Evolutionary conservation across 176 grass and related monocot genomes (phyloP).

Genomic region (Echinochloa phyllopogon): DNA sequence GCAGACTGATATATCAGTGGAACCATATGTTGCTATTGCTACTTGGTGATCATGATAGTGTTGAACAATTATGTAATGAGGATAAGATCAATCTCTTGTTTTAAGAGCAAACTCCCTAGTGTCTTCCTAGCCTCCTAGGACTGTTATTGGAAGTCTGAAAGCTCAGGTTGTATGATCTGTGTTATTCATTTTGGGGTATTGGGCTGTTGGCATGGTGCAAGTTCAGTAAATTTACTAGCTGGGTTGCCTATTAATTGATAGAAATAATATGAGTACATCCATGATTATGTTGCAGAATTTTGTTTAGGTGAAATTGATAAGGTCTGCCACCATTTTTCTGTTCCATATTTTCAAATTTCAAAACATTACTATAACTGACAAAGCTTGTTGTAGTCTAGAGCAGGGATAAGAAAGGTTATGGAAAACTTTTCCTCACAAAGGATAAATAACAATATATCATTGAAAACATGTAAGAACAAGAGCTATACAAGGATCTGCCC

Average conservation of each 20-base stretch:
- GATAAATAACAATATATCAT: not conserved
- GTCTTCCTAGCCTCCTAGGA: not conserved
- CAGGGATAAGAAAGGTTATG: not conserved
- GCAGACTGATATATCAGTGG: conserved; percentile 2
- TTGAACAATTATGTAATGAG: not conserved
- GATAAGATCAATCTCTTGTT: not conserved
- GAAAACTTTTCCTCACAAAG: not conserved
- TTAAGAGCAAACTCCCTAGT: not conserved
- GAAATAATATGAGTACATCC: not conserved
- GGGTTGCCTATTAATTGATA: not conserved
- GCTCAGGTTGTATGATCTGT: not conserved
- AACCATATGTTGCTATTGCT: not conserved
- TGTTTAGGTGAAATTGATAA: not conserved
- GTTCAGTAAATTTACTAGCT: not conserved
- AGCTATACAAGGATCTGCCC: not conserved
- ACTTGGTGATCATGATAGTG: conserved; percentile 31
- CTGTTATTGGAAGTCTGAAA: conserved; percentile 1
- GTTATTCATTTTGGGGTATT: conserved; percentile 8
- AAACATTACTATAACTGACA: not conserved
- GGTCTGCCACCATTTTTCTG: not conserved
- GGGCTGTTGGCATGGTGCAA: not conserved
- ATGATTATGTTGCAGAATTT: not conserved
- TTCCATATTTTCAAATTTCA: not conserved
- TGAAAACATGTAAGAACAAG: not conserved
- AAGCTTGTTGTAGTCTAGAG: not conserved